These are phyloP conservation scores for Athelia sp. DNA, from an alignment of 1,284 basidiomycete species.

Conservation along the genomic window DNA sequence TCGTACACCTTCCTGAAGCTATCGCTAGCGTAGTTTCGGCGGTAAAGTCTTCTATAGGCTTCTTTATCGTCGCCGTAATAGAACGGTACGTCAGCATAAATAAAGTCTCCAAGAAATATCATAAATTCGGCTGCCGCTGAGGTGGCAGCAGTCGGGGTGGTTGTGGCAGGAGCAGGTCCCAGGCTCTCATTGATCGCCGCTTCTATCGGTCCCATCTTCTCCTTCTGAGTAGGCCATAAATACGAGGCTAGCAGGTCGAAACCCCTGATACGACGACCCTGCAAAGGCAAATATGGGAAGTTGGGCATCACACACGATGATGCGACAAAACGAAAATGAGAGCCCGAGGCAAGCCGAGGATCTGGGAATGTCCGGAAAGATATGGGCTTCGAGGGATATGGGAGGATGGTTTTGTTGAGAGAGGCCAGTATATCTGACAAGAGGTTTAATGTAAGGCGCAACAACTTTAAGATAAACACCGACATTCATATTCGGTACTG, in stretches of 20 bases:
- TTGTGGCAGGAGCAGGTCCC: no score
- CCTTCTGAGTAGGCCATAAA: conserved; percentile 25
- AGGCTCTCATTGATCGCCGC: background rate
- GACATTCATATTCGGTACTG: conserved; percentile 70
- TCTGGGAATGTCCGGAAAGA: conserved; percentile 69
- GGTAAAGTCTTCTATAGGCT: conserved; percentile 59
- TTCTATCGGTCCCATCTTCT: background rate
- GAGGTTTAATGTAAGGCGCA: conserved; percentile 4
- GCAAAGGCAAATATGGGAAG: conserved; percentile 58
- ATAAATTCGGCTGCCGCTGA: conserved; percentile 44
- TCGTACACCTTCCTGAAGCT: conserved; percentile 67
- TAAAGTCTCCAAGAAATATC: conserved; percentile 68
- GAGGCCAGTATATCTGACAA: conserved; percentile 47
- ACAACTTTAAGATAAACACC: conserved; percentile 17
- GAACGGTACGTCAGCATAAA: conserved; percentile 73
- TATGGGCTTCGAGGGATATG: conserved; percentile 47
- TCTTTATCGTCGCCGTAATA: conserved; percentile 53
- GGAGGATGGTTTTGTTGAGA: conserved; percentile 37
- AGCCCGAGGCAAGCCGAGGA: conserved; percentile 44
- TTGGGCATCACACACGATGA: conserved; percentile 62
- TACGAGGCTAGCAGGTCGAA: conserved; percentile 64
- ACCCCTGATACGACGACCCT: conserved; percentile 53
- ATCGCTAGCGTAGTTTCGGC: conserved; percentile 58
- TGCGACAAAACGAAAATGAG: conserved; percentile 61
- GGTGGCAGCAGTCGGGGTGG: conserved; percentile 4